Base-by-base conservation (phyloP, 2,329 filamentous ascomycete genomes). In the Trichoderma sp. region DNA sequence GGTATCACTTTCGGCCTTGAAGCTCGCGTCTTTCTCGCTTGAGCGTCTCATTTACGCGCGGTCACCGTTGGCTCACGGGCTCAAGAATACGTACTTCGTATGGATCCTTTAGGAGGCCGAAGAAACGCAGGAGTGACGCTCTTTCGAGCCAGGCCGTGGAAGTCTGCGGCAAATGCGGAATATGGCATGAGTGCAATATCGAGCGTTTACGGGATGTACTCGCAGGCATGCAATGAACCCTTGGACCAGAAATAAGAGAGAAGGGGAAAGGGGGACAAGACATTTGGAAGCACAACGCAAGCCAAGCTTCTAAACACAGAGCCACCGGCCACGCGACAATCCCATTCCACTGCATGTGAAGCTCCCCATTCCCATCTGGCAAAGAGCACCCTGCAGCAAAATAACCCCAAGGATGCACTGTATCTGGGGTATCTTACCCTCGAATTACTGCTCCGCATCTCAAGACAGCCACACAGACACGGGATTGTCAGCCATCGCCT, bases 321-420 rank as follows among this genome's bases (percentile, higher is more conserved):
- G 61, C 27, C 34, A 22, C 35, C 61, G n/a, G n/a, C 61, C 61
- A 64, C 52, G 61, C 61, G 61, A 56, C 27, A 32, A 37, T 27
- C 2, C 27, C 34, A 45, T 57, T 57, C 8, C 63, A 57, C 61
- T 34, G 25, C 63, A 65, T 65, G 22, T 29, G 48, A 64, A 35
- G 17, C 29, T 19, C n/a, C 15, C 42, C n/a, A 34, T 48, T 25
- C 9, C 39, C 27, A 45, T 9, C 13, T 52, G 8, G 42, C 22
- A 27, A 37, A 6, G 22, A 61, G 5, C 19, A 22, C 2, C 39
- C 50, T 12, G 8, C 27, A 32, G 15, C 50, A 50, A 15, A 27
- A 29, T 17, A 5, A 17, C 5, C 15, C 45, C 25, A 53, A 39
- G 15, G 17, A 54, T 12, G 48, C 48, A 42, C 22, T 64, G 60